Evolutionary conservation across 202 grass and related monocot genomes (phyloP), one percentile per base, ranked within the genome.

Genomic region (Digitaria exilis): DNA sequence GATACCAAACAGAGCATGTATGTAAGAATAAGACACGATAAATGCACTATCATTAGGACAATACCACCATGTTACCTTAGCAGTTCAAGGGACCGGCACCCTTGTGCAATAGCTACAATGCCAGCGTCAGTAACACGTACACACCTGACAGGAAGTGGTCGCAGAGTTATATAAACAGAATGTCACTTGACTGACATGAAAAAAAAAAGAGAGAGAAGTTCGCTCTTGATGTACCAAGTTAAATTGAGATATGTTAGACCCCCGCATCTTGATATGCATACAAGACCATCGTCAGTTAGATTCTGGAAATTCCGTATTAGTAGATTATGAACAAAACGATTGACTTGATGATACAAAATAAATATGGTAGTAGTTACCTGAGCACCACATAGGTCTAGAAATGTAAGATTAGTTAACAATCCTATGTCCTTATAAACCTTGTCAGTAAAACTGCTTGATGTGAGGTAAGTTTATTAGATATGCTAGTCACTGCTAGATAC

Each of bases 321-420:
- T 42, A 46, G 54, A 66, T 50, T 71, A 24, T 71, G 29, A 7
- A 15, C 57, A 30, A 85, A 5, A 69, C 62, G 80, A 51, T n/a
- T n/a, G 19, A 2, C 17, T 83, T 54, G 21, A 80, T 25, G 45
- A 49, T 76, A 19, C 15, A 21, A 91, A 59, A 19, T 63, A 81
- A 71, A 85, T 79, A 63, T 25, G 32, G 76, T 71, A 70, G 62
- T 42, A 69, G 5, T 64, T 90, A 98, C 96, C 90, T 92, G 96
- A 56, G 92, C 89, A 65, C 96, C 92, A 98, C 96, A 98, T 62
- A 98, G 68, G 69, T 98, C 96, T 34, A 98, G 71, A 87, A 93
- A 98, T 73, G 72, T 92, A 28, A 98, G 87, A 87, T 91, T 80
- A 45, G 80, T 24, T 59, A 98, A 87, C 63, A 55, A 82, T 90